phyloP scores from a whole-genome alignment of 2,329 filamentous ascomycete species.

The Phaeosphaeriaceae sp. region DNA sequence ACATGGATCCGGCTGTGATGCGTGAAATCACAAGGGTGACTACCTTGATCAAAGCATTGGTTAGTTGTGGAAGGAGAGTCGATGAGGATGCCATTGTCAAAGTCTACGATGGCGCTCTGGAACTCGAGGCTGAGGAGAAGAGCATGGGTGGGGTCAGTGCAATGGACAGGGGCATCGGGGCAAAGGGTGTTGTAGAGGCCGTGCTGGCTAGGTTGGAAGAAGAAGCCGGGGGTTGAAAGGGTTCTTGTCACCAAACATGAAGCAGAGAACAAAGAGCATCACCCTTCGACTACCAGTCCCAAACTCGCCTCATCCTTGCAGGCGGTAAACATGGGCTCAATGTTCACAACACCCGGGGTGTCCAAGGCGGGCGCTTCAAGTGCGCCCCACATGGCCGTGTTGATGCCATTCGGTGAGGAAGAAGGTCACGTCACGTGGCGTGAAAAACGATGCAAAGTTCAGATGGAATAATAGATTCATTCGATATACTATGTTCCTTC shows the following conservation, averaged over 20 bases:
- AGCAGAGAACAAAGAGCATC: background rate
- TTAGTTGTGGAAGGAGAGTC: constrained; percentile 72
- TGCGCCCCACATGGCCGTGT: too few species aligned
- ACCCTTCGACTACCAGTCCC: too few species aligned
- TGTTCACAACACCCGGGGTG: too few species aligned
- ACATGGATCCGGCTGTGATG: constrained; percentile 76
- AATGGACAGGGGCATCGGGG: constrained; percentile 36
- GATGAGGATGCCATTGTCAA: constrained; percentile 45
- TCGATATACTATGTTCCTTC: background rate
- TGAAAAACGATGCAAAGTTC: too few species aligned
- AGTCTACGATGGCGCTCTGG: constrained; percentile 81
- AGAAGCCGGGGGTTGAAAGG: constrained; percentile 28
- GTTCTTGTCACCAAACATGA: background rate
- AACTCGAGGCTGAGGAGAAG: constrained; percentile 70
- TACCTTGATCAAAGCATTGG: constrained; percentile 80
- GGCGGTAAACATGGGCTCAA: background rate
- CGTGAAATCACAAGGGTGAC: constrained; percentile 86
- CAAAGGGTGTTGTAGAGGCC: constrained; percentile 40
- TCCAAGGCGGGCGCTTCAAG: too few species aligned
- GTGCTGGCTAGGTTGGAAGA: constrained; percentile 37
- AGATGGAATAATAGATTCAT: background rate
- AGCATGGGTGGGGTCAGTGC: constrained; percentile 55
- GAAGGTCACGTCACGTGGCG: background rate
- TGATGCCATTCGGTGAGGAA: too few species aligned
- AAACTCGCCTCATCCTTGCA: too few species aligned